phyloP scores from a whole-genome alignment of 1,139 yeast species.

The Komagataea norvegica region DNA sequence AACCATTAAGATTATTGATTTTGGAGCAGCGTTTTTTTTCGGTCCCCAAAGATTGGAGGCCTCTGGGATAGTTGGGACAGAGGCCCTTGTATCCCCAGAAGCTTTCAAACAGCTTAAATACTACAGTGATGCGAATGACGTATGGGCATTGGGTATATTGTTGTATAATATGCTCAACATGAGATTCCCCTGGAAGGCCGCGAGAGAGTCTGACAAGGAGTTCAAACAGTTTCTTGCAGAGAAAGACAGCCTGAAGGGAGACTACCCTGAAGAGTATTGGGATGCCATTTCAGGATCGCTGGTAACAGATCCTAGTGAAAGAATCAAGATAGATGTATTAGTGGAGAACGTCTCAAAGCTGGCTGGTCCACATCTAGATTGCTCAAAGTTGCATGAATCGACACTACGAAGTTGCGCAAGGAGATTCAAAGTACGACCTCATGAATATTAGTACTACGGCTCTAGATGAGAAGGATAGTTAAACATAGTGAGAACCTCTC shows the following conservation, averaged over 20 bases:
- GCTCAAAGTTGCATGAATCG: constrained; percentile 7
- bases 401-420: constrained; percentile 11
- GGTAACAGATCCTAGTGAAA: constrained; percentile 6
- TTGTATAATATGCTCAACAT: constrained; percentile 32
- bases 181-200: constrained; percentile 85
- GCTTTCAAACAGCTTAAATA: constrained; percentile 49
- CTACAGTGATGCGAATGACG: constrained; percentile 62
- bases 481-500: too few relatives aligned
- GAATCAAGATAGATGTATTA: constrained; percentile 14
- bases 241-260: not conserved
- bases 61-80: constrained; percentile 61
- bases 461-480: too few relatives aligned
- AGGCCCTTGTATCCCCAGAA: constrained; percentile 65
- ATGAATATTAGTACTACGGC: too few relatives aligned
- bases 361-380: constrained; percentile 10
- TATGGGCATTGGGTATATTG: constrained; percentile 54
- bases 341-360: not conserved
- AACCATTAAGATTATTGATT: constrained; percentile 68
- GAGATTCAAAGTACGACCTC: constrained; percentile 1
- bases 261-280: constrained; percentile 11
- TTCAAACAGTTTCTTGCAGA: constrained; percentile 41
- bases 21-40: constrained; percentile 47
- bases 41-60: constrained; percentile 34
- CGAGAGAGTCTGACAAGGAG: constrained; percentile 66
- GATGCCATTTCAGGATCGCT: constrained; percentile 3